These are phyloP conservation scores for Triangularia verruculosa DNA, from an alignment of 2,329 filamentous ascomycete genomes.

Conservation along the genomic window DNA sequence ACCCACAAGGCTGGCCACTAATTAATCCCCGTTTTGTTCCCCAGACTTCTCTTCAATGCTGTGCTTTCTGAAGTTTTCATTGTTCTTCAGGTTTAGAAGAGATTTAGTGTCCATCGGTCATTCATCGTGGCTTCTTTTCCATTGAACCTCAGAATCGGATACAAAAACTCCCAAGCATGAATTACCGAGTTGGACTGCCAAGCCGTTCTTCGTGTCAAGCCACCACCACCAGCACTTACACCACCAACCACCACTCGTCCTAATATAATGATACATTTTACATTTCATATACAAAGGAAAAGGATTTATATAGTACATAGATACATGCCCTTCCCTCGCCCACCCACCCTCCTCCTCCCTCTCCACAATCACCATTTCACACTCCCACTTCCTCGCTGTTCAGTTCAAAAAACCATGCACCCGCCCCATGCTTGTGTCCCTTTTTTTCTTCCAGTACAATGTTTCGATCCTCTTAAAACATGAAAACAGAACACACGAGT, in stretches of 20 bases:
- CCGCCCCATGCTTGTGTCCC: neutral
- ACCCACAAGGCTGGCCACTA: neutral
- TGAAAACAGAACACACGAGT: neutral
- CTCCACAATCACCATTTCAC: neutral
- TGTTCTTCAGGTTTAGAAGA: neutral
- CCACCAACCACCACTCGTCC: neutral
- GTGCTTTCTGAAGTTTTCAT: neutral
- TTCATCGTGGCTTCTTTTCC: too few species aligned
- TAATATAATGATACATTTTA: neutral
- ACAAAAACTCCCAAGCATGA: too few species aligned
- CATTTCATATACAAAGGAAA: neutral
- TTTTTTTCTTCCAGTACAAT: neutral
- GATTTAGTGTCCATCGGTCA: too few species aligned
- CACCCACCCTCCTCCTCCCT: neutral
- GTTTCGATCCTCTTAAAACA: neutral
- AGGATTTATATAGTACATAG: neutral
- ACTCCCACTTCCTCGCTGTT: neutral
- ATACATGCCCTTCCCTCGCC: neutral
- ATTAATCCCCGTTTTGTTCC: slow-evolving; percentile 2
- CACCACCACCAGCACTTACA: neutral
- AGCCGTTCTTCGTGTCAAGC: too few species aligned
- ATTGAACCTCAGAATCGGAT: too few species aligned
- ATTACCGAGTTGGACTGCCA: too few species aligned
- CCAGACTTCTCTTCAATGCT: neutral
- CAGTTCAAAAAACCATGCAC: neutral